Percentiles rank a stretch among this genome's conserved stretches.
These are phyloP conservation scores for Aspergillus saccharolyticus DNA, from an alignment of 495 filamentous ascomycete genomes.

Conservation along the genomic window DNA sequence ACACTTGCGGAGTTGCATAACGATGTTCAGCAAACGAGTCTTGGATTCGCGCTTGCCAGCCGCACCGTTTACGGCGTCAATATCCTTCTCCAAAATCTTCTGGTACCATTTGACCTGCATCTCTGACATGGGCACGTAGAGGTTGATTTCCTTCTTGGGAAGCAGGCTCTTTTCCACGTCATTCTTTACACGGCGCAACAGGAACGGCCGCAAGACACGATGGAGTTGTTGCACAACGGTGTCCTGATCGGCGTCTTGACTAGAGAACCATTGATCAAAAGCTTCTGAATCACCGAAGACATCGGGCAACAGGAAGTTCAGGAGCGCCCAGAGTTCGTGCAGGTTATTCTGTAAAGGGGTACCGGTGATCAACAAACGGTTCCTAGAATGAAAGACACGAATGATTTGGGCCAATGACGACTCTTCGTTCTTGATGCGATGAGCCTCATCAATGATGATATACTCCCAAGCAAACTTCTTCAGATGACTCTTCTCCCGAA, in stretches of 20 bases:
- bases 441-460: conserved; percentile 98
- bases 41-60: conserved; percentile 97
- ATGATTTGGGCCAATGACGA: conserved; percentile 97
- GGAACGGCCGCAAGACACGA: conserved; percentile 85
- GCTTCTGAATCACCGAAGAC: conserved; percentile 96
- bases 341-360: conserved; percentile 98
- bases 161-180: conserved; percentile 98
- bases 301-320: conserved; percentile 96
- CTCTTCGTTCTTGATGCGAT: conserved; percentile 99
- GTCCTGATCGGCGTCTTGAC: conserved; percentile 83
- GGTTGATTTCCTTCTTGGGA: conserved; percentile 95
- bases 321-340: conserved; percentile 97
- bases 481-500: conserved; percentile 89
- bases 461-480: conserved; percentile 99
- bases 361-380: conserved; percentile 92
- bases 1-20: conserved; percentile 99
- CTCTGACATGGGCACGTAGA: conserved; percentile 97
- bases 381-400: conserved; percentile 92
- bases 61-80: conserved; percentile 97
- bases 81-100: conserved; percentile 98
- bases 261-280: conserved; percentile 98
- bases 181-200: conserved; percentile 93
- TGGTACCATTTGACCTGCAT: conserved; percentile 99
- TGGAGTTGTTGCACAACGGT: conserved; percentile 97
- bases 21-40: conserved; percentile 96